Base-by-base conservation (phyloP, 2,329 filamentous ascomycete species). In the Fusarium mangiferae region DNA sequence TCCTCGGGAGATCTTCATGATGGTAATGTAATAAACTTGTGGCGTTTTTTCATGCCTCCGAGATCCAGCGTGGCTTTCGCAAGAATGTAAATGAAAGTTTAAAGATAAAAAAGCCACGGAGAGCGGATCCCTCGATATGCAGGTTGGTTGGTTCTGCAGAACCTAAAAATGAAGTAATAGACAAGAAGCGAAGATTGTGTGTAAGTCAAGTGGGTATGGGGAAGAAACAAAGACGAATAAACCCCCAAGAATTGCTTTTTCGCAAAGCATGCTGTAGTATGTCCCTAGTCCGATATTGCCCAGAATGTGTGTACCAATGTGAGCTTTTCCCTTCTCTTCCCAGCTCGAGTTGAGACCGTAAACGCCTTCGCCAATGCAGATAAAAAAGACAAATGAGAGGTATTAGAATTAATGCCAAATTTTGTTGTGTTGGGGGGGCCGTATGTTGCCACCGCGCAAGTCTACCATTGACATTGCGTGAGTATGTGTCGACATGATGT, bases 341-440 rank as follows among this genome's bases (percentile, higher is more conserved):
- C 41, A 44, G 33, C 56, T 57, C 55, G 36, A 58, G 58, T 38
- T 48, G 48, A 70, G 49, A 42, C 68, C 62, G 41, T 64, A 58
- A 73, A 74, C 72, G 72, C 72, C 72, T 70, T 73, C 60, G 73
- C 73, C 73, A 65, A 75, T 75, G 72, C 72, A 75, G 22, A 38
- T 56, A 45, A 58, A 54, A 54, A 46, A 41, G 51, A 44, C 42
- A 42, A 66, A 59, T 44, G 24, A 70, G 22, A 60, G 44, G 60
- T 62, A 74, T 75, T 75, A 75, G 33, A 62, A 64, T 75, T 70
- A 73, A 71, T 75, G 69, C 48, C 69, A 66, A 51, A 49, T 62
- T 68, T 60, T 54, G 35, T 55, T 33, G 35, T 33, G 30, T 35
- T 64, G 48, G 35, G 46, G 52, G 52, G 68, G 52, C 63, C 36